phyloP scores from a whole-genome alignment of 2,329 filamentous ascomycete species.

The Rutstroemia sydowiana region DNA sequence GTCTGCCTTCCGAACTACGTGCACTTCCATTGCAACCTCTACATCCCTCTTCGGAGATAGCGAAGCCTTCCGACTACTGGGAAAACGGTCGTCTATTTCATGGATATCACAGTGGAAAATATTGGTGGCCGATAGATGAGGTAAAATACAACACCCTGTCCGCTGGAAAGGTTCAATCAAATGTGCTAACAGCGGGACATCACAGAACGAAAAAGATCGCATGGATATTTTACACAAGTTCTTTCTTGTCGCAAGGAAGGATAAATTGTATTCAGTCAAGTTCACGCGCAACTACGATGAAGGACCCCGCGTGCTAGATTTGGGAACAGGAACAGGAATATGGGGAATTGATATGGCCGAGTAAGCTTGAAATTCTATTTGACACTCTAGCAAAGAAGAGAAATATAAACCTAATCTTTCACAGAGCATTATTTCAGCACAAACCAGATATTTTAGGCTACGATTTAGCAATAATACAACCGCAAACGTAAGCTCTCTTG shows the following conservation, averaged over 20 bases:
- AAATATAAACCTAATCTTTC: not conserved
- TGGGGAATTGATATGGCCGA: slow-evolving; percentile 85
- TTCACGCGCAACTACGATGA: slow-evolving; percentile 24
- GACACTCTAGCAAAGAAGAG: not conserved
- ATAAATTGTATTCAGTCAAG: slow-evolving; percentile 34
- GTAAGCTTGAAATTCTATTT: slow-evolving; percentile 38
- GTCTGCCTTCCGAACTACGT: not conserved
- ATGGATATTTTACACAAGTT: slow-evolving; percentile 79
- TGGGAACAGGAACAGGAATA: slow-evolving; percentile 84
- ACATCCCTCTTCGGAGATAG: not conserved
- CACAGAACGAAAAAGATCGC: slow-evolving; percentile 63
- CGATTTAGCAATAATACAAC: not conserved
- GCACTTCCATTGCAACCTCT: not conserved
- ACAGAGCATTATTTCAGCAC: not conserved
- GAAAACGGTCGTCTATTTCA: slow-evolving; percentile 68
- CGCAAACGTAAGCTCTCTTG: not conserved
- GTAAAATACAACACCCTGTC: slow-evolving; percentile 36
- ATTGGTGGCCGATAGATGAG: slow-evolving; percentile 72
- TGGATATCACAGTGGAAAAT: slow-evolving; percentile 58
- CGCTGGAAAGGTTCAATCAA: not conserved
- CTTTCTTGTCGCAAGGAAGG: slow-evolving; percentile 56
- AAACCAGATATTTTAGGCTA: not conserved
- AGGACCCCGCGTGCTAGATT: slow-evolving; percentile 45
- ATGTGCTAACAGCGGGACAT: slow-evolving; percentile 12
- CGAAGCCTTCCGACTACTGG: slow-evolving; percentile 34